Conservation (phyloP, 164 flowering plant genomes). For the Akebia trifoliata region DNA sequence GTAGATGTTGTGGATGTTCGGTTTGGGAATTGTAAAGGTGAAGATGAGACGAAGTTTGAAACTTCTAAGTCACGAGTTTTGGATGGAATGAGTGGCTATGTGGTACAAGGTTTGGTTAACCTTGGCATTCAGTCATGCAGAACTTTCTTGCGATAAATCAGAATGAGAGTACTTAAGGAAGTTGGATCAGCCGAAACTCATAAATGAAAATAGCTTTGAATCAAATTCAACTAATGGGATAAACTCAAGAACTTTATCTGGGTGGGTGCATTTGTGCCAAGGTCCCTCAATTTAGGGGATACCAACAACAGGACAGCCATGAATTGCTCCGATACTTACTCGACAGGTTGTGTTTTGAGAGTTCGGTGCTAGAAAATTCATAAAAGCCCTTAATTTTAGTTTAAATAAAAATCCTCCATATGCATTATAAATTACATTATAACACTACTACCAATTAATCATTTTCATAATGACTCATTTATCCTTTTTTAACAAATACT, state of each 20-base stretch:
- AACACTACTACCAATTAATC: no score
- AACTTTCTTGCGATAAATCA: conserved; percentile 60
- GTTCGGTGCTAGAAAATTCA: conserved; percentile 31
- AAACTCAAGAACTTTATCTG: conserved; percentile 66
- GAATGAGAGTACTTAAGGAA: conserved; percentile 45
- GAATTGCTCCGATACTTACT: conserved; percentile 78
- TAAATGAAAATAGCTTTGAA: conserved; percentile 41
- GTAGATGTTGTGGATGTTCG: conserved; percentile 54
- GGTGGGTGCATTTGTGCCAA: conserved; percentile 65
- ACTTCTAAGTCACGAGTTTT: conserved; percentile 13
- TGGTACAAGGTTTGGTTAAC: conserved; percentile 61
- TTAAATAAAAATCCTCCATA: no score
- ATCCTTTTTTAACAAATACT: no score
- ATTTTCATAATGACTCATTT: no score
- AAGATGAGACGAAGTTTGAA: conserved; percentile 29
- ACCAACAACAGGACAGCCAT: conserved; percentile 88
- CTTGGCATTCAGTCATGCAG: conserved; percentile 80
- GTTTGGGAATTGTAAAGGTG: conserved; percentile 43
- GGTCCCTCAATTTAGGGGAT: conserved; percentile 85
- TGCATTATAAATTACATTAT: no score
- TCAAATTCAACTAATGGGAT: conserved; percentile 37
- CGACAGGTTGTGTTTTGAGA: conserved; percentile 66
- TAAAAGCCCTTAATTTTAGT: no score
- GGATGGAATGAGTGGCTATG: conserved; percentile 30
- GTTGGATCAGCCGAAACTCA: conserved; percentile 48